Conservation (phyloP, 345 rosid genomes). For the Anacardium occidentale region DNA sequence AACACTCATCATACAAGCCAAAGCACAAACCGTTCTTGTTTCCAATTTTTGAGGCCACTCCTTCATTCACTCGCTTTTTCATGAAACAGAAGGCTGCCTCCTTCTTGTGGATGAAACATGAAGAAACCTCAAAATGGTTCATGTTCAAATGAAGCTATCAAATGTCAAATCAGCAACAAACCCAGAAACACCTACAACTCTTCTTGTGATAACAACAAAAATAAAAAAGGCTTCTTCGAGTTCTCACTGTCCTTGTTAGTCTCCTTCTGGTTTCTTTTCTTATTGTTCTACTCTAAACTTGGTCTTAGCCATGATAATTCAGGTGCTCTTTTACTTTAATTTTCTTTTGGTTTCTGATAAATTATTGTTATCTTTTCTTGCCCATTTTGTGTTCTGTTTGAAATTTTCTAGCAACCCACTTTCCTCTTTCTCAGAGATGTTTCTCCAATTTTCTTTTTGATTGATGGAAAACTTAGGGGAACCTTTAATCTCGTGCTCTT, state of each 20-base stretch:
- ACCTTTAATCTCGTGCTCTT: not conserved
- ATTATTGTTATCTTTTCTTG: not conserved
- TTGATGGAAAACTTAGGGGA: conserved; percentile 14
- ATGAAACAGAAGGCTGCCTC: not conserved
- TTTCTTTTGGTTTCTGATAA: not conserved
- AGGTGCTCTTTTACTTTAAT: conserved; percentile 36
- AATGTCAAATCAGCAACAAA: conserved; percentile 21
- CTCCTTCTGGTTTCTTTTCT: conserved; percentile 64
- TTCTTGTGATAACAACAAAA: not conserved
- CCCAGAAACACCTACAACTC: conserved; percentile 3
- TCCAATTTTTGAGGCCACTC: not conserved
- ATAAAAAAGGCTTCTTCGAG: conserved; percentile 33
- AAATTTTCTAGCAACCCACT: conserved; percentile 13
- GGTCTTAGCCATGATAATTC: conserved; percentile 61
- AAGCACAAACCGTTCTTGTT: not conserved
- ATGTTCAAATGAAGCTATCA: conserved; percentile 22
- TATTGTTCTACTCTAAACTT: conserved; percentile 55
- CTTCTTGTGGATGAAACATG: conserved; percentile 26
- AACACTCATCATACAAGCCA: not conserved
- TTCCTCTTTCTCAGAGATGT: not conserved
- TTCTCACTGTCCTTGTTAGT: conserved; percentile 56
- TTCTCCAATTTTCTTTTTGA: conserved; percentile 10
- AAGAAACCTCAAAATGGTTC: conserved; percentile 35
- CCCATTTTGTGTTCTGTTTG: not conserved
- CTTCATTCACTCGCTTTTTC: not conserved